Evolutionary conservation across 176 grass and related monocot genomes (phyloP).

Genomic region (Eleusine indica): DNA sequence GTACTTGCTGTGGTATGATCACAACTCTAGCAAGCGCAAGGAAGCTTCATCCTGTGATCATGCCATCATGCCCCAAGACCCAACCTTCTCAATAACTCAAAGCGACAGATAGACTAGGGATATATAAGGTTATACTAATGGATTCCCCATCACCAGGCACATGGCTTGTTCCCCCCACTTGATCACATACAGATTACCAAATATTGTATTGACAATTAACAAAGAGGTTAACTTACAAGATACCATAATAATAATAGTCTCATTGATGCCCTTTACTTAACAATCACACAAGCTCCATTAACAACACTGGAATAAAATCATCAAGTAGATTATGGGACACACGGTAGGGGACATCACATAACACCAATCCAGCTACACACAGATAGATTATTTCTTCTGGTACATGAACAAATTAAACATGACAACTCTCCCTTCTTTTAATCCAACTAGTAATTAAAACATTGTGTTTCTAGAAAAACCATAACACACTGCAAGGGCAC

Average conservation of each 20-base stretch:
- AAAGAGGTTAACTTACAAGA: slow-evolving; percentile 63
- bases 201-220: slow-evolving; percentile 61
- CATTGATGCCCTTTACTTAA: slow-evolving; percentile 62
- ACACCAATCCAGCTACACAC: slow-evolving; percentile 72
- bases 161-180: slow-evolving; percentile 78
- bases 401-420: slow-evolving; percentile 68
- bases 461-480: slow-evolving; percentile 70
- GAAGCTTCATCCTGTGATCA: slow-evolving; percentile 74
- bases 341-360: slow-evolving; percentile 70
- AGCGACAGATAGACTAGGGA: slow-evolving; percentile 59
- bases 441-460: slow-evolving; percentile 59
- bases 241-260: slow-evolving; percentile 73
- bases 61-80: slow-evolving; percentile 47
- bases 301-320: slow-evolving; percentile 81
- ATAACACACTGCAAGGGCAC: slow-evolving; percentile 58
- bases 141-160: slow-evolving; percentile 80
- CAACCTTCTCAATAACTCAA: slow-evolving; percentile 62
- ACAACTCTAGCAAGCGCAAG: slow-evolving; percentile 48
- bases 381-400: slow-evolving; percentile 78
- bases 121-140: slow-evolving; percentile 64
- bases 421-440: slow-evolving; percentile 63
- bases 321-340: slow-evolving; percentile 68
- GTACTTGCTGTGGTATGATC: slow-evolving; percentile 52
- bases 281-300: slow-evolving; percentile 64
- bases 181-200: slow-evolving; percentile 59